Evolutionary conservation across 208 protist genomes (phyloP).

Genomic region (Leishmania lainsoni): DNA sequence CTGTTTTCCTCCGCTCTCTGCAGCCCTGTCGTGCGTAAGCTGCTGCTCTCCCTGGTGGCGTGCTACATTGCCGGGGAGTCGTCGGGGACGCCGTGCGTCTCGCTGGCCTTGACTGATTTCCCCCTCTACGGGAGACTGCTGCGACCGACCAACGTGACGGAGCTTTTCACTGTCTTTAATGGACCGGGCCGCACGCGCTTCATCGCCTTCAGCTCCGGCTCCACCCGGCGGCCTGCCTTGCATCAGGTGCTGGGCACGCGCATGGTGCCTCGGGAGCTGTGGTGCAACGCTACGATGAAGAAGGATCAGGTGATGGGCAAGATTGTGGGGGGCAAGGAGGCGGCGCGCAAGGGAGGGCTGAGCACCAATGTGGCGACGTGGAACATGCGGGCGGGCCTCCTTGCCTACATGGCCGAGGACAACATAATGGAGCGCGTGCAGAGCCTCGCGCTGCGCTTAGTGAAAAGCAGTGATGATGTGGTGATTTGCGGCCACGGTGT

Average conservation of each 20-base stretch:
- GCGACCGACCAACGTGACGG: conserved; percentile 16
- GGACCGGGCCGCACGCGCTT: conserved; percentile 29
- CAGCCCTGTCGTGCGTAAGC: conserved; percentile 27
- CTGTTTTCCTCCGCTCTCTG: conserved; percentile 27
- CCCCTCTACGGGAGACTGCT: conserved; percentile 38
- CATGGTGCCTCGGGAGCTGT: conserved; percentile 39
- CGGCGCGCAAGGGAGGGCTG: conserved; percentile 1
- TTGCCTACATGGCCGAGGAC: conserved; percentile 21
- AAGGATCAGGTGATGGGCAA: conserved; percentile 18
- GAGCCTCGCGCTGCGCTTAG: conserved; percentile 25
- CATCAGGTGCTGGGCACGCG: conserved; percentile 24
- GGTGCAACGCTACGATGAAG: conserved; percentile 18
- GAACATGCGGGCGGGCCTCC: conserved; percentile 18
- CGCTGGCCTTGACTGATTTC: conserved; percentile 38
- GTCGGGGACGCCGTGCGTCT: conserved; percentile 31
- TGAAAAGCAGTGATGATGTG: conserved; percentile 32
- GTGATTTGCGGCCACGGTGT: conserved; percentile 53
- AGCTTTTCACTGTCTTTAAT: conserved; percentile 39
- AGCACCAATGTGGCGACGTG: conserved; percentile 19
- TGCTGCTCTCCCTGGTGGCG: conserved; percentile 32
- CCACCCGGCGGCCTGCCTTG: conserved; percentile 16
- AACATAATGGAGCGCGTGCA: conserved; percentile 15
- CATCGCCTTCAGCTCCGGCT: conserved; percentile 38
- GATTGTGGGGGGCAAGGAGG: conserved; percentile 18
- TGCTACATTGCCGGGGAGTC: conserved; percentile 34